Evolutionary conservation across 1,284 basidiomycete genomes (phyloP), one percentile per base, ranked within the genome.

Genomic region (Sporisorium reilianum): DNA sequence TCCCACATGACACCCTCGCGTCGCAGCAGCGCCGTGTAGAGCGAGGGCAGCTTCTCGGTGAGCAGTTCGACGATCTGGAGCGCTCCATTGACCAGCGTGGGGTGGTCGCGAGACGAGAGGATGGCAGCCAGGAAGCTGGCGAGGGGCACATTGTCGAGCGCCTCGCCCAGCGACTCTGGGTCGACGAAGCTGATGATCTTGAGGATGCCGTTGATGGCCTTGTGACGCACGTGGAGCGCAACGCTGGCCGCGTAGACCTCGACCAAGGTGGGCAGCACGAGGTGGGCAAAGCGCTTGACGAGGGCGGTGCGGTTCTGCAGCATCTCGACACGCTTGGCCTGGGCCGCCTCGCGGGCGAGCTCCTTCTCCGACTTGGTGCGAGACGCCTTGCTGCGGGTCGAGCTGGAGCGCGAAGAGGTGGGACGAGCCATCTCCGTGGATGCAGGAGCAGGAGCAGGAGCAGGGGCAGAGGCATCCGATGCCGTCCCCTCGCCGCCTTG

Each of bases 11-110:
- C 80, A 26, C 83, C 83, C 44, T 84, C 81, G 25, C 82, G 76
- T 25, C 77, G 60, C 9, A 84, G 75, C 12, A 79, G 59, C 14
- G 79, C 52, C 16, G 64, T 73, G 75, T 83, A 84, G 18, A 79
- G 55, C 46, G 66, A 63, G 36, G 81, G 80, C 22, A 83, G 68
- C 63, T 79, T 78, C 16, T 66, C 55, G 28, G 76, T 67, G 11
- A 84, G 77, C 32, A 84, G 58, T 63, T 84, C 83, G n/a, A 84
- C 81, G 20, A 81, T 80, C 58, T 84, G 83, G n/a, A 84, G 70
- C 5, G 82, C 79, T 6, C 72, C 64, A 34, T 73, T 70, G 40
- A 80, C 77, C 3, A 80, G 61, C 1, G 57, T 56, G 2, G 76
- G 65, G 23, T 79, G 66, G 28, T 83, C 81, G 41, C 73, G 69